phyloP scores from a whole-genome alignment of 1,284 basidiomycete genomes.

The Meira nashicola region DNA sequence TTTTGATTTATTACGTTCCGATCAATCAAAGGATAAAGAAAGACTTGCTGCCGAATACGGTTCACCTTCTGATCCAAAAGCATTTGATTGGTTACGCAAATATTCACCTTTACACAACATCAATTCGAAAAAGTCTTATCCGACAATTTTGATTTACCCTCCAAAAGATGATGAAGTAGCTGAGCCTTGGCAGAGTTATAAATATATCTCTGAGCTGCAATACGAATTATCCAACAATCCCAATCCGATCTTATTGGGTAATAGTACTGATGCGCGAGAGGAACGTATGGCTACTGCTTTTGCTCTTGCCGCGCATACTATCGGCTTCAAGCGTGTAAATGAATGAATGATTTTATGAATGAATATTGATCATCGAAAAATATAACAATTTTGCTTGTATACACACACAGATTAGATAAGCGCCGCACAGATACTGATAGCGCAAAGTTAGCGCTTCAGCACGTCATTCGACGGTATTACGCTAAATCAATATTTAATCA shows the following conservation, averaged over 20 bases:
- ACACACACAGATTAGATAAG: too few relatives aligned
- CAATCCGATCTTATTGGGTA: constrained; percentile 44
- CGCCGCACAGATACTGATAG: too few relatives aligned
- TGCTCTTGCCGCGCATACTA: too few relatives aligned
- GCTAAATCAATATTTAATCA: too few relatives aligned
- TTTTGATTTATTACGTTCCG: constrained; percentile 63
- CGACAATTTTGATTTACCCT: constrained; percentile 41
- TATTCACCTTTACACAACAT: constrained; percentile 51
- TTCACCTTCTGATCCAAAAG: constrained; percentile 57
- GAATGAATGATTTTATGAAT: too few relatives aligned
- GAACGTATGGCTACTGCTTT: constrained; percentile 2
- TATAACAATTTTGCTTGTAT: too few relatives aligned
- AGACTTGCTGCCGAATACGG: constrained; percentile 79
- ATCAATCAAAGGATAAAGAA: constrained; percentile 57
- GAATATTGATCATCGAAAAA: too few relatives aligned
- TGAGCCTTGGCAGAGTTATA: constrained; percentile 47
- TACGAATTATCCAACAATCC: constrained; percentile 37
- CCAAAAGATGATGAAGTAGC: constrained; percentile 49
- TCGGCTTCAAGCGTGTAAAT: too few relatives aligned
- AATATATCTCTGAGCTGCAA: constrained; percentile 49
- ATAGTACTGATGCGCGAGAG: constrained; percentile 47
- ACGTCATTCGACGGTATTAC: too few relatives aligned
- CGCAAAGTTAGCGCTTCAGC: too few relatives aligned
- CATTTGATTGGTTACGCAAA: constrained; percentile 42
- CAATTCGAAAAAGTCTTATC: constrained; percentile 36